These are phyloP conservation scores for Rhododendron griersonianum DNA, from an alignment of 148 eudicot species.

Conservation along the genomic window DNA sequence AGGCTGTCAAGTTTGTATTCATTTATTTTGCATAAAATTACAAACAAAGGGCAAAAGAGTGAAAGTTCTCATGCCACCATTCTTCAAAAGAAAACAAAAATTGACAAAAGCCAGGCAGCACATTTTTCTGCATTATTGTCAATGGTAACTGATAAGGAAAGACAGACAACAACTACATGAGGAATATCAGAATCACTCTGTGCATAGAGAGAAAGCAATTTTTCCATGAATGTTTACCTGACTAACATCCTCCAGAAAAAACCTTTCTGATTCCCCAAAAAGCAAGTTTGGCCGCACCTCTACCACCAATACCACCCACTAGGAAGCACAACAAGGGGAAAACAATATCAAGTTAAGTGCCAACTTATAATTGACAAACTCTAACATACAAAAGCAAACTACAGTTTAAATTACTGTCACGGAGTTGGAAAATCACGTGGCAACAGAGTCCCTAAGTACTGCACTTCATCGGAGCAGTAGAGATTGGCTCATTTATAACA, in stretches of 20 bases:
- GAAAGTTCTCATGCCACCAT: background rate
- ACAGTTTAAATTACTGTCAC: background rate
- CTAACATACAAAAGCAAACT: background rate
- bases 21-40: background rate
- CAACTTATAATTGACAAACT: background rate
- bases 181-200: background rate
- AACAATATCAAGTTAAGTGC: slow-evolving; percentile 1
- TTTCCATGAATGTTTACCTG: slow-evolving; percentile 33
- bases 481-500: background rate
- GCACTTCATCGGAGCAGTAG: background rate
- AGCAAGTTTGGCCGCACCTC: slow-evolving; percentile 74
- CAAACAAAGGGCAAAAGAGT: background rate
- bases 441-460: background rate
- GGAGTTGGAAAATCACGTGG: background rate
- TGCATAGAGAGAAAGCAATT: background rate
- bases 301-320: slow-evolving; percentile 57
- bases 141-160: background rate
- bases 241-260: slow-evolving; percentile 46
- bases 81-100: background rate
- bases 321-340: slow-evolving; percentile 15
- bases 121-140: background rate
- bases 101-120: background rate
- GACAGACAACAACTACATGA: background rate
- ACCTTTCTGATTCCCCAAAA: slow-evolving; percentile 47
- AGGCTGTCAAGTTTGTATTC: background rate